These are phyloP conservation scores for Ogataea hybrid DNA, from an alignment of 1,139 yeast genomes.

Conservation along the genomic window DNA sequence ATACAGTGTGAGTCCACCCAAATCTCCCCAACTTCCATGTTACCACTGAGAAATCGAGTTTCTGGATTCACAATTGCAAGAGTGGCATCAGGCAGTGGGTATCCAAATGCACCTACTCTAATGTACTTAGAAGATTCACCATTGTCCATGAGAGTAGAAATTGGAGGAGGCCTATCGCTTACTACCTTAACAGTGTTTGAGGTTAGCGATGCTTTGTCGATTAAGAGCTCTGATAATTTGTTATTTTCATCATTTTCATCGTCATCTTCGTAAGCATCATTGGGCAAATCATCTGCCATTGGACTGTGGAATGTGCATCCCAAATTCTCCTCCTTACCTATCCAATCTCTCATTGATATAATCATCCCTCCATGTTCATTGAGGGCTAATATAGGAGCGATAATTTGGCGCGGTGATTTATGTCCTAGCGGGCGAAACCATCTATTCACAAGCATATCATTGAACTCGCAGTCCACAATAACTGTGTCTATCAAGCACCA, in stretches of 20 bases:
- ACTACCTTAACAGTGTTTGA: constrained; percentile 74
- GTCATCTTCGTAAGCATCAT: constrained; percentile 20
- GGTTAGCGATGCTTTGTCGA: constrained; percentile 79
- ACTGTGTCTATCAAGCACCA: constrained; percentile 91
- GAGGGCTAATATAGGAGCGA: constrained; percentile 85
- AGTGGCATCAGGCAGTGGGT: constrained; percentile 91
- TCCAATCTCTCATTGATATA: constrained; percentile 87
- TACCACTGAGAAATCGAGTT: constrained; percentile 61
- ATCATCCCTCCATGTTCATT: constrained; percentile 98
- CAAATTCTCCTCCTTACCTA: constrained; percentile 63
- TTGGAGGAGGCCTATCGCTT: constrained; percentile 57
- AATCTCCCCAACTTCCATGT: constrained; percentile 89
- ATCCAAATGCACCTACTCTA: constrained; percentile 90
- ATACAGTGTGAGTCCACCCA: constrained; percentile 94
- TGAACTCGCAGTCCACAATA: constrained; percentile 93
- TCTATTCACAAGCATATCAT: constrained; percentile 85
- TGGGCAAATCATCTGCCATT: constrained; percentile 28
- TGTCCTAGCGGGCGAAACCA: constrained; percentile 93
- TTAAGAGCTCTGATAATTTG: constrained; percentile 63
- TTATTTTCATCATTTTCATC: constrained; percentile 21
- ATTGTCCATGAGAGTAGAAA: constrained; percentile 40
- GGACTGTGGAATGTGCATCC: constrained; percentile 43
- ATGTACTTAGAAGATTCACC: constrained; percentile 48
- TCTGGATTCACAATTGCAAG: constrained; percentile 95
- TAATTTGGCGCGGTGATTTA: constrained; percentile 68